Conservation (phyloP, 176 grass and related monocot genomes). For the Carex cristatella region DNA sequence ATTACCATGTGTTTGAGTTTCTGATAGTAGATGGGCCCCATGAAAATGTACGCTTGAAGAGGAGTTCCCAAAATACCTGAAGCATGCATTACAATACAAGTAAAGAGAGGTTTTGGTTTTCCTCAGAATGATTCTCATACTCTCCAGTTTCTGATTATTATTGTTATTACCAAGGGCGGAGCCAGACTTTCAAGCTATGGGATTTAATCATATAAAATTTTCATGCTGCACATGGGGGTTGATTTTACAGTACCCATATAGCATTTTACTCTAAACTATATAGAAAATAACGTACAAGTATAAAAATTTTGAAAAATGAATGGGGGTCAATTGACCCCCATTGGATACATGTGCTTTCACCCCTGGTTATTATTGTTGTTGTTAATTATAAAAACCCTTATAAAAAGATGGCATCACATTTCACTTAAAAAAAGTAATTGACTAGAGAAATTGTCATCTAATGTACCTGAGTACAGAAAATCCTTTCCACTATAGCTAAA, state of each 20-base stretch:
- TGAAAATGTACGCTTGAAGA: conserved; percentile 90
- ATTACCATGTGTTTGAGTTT: conserved; percentile 98
- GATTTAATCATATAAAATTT: too few relatives aligned
- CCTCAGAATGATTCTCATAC: neutral
- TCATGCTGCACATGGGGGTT: too few relatives aligned
- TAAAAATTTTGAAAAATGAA: too few relatives aligned
- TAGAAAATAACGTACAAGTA: too few relatives aligned
- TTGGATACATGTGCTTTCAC: too few relatives aligned
- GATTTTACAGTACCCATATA: too few relatives aligned
- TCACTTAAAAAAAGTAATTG: neutral
- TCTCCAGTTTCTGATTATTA: neutral
- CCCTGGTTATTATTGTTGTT: neutral
- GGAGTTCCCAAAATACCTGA: conserved; percentile 90
- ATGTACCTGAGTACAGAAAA: conserved; percentile 87
- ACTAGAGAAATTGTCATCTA: neutral
- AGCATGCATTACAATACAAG: neutral
- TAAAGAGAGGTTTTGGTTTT: neutral
- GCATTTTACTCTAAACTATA: too few relatives aligned
- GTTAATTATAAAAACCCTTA: neutral
- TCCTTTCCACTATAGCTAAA: conserved; percentile 98
- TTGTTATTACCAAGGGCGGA: too few relatives aligned
- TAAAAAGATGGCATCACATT: neutral
- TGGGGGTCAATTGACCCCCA: too few relatives aligned
- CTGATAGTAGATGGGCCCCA: conserved; percentile 96
- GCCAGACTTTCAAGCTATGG: too few relatives aligned